Conservation (phyloP, 306 rosid species). For the Dryas alaskensis region DNA sequence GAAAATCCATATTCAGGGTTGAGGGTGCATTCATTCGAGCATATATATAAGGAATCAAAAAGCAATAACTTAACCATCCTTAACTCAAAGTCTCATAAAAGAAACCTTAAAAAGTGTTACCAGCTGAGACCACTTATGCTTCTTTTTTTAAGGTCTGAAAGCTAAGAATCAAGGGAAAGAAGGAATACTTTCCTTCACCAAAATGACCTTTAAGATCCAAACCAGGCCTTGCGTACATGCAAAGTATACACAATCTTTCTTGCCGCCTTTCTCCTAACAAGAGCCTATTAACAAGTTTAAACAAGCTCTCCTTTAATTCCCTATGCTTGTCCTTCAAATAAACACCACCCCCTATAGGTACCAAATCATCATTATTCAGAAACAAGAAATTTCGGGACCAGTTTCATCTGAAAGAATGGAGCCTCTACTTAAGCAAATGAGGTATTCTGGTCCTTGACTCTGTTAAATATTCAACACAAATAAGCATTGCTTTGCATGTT, state of each 20-base stretch:
- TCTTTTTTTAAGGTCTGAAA: not conserved
- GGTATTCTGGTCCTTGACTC: conserved; percentile 36
- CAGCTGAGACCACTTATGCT: not conserved
- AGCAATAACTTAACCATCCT: too few relatives aligned
- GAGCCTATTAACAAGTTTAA: conserved; percentile 21
- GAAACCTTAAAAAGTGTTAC: not conserved
- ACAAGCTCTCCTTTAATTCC: conserved; percentile 10
- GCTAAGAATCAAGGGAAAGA: conserved; percentile 30
- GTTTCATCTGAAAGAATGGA: conserved; percentile 33
- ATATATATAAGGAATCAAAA: too few relatives aligned
- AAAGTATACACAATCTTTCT: conserved; percentile 58
- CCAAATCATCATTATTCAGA: not conserved
- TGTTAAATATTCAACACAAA: not conserved
- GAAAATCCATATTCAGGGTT: too few relatives aligned
- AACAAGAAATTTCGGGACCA: conserved; percentile 30
- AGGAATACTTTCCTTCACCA: conserved; percentile 53
- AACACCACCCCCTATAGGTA: conserved; percentile 1
- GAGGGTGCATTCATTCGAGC: too few relatives aligned
- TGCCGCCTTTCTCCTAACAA: conserved; percentile 25
- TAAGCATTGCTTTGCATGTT: too few relatives aligned
- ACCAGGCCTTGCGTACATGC: conserved; percentile 48
- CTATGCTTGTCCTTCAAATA: conserved; percentile 43
- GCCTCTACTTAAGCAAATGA: conserved; percentile 36
- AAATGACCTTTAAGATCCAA: conserved; percentile 43
- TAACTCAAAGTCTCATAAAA: too few relatives aligned